phyloP scores from a whole-genome alignment of 148 eudicot genomes.

The Rheum nobile region DNA sequence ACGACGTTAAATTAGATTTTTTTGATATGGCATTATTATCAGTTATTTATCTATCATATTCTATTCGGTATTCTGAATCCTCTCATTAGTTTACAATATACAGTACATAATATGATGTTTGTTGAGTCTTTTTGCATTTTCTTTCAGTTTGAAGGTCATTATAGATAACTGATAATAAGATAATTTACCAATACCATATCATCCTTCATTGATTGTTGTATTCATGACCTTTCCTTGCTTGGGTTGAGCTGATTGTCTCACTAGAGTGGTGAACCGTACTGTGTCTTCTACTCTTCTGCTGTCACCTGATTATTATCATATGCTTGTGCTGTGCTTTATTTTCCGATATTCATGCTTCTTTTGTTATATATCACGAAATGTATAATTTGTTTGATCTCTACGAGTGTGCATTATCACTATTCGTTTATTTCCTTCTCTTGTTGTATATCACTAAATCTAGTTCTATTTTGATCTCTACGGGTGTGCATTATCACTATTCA shows the following conservation, averaged over 20 bases:
- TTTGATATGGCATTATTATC: no score
- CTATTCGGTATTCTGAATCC: not conserved
- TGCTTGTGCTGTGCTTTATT: constrained; percentile 1
- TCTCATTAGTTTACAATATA: not conserved
- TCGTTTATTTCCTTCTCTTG: no score
- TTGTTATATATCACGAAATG: not conserved
- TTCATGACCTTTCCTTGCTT: not conserved
- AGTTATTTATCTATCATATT: not conserved
- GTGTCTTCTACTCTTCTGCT: not conserved
- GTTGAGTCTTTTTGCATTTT: not conserved
- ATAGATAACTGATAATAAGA: not conserved
- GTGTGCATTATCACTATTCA: no score
- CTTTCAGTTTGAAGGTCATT: not conserved
- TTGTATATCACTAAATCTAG: no score
- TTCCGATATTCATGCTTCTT: not conserved
- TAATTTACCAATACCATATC: not conserved
- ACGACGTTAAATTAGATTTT: no score
- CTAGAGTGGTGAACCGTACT: not conserved
- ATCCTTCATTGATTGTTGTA: no score
- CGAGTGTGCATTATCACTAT: not conserved
- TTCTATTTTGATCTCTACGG: constrained; percentile 10
- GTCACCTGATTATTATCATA: not conserved
- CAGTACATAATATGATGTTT: not conserved
- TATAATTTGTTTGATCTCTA: not conserved
- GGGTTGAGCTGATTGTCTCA: not conserved